phyloP scores from a whole-genome alignment of 163 green algal genomes.

The Scenedesmus sp. region DNA sequence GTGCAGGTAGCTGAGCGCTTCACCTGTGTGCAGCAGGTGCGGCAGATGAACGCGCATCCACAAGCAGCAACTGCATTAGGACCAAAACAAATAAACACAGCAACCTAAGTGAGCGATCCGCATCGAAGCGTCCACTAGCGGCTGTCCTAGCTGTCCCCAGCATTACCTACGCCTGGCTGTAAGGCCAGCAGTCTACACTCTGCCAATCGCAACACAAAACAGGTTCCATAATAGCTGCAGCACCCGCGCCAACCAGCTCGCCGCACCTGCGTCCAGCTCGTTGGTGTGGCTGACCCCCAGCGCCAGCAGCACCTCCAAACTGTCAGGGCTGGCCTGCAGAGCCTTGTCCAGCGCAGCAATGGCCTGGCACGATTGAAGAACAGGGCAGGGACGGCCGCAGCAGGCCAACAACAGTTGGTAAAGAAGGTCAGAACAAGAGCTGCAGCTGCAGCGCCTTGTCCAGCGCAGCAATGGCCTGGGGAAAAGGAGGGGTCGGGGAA shows the following conservation, averaged over 20 bases:
- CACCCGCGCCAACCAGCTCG: too few relatives aligned
- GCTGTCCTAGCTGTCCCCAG: too few relatives aligned
- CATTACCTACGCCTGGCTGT: too few relatives aligned
- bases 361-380: constrained; percentile 68
- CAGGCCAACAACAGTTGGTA: background rate
- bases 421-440: too few relatives aligned
- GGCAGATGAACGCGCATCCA: background rate
- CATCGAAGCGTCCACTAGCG: too few relatives aligned
- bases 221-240: background rate
- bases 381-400: background rate
- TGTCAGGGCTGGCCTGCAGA: constrained; percentile 79
- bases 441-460: constrained; percentile 61
- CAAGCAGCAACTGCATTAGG: too few relatives aligned
- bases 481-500: too few relatives aligned
- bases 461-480: constrained; percentile 94
- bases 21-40: constrained; percentile 18
- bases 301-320: constrained; percentile 91
- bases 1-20: constrained; percentile 61
- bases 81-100: background rate
- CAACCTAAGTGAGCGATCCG: background rate
- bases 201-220: too few relatives aligned
- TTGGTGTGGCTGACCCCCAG: constrained; percentile 98
- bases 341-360: constrained; percentile 93
- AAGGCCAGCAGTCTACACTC: too few relatives aligned
- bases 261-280: constrained; percentile 90